Percentiles rank a stretch among this genome's conserved stretches.
These are phyloP conservation scores for Sphagnurus paluster DNA, from an alignment of 1,284 basidiomycete genomes.

Conservation along the genomic window DNA sequence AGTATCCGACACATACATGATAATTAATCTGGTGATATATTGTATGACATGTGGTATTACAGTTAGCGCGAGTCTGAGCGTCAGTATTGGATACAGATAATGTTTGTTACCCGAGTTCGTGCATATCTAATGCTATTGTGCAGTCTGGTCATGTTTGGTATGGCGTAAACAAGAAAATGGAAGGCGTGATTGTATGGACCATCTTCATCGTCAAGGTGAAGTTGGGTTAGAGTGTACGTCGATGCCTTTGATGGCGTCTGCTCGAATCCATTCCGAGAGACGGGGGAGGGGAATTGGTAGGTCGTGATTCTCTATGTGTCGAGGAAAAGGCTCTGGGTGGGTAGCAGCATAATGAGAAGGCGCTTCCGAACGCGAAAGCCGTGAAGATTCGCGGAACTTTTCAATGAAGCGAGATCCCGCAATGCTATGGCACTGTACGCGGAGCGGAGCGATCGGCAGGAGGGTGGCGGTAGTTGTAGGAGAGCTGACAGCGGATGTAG, in stretches of 20 bases:
- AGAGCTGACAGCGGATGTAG: conserved; percentile 10
- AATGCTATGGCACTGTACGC: conserved; percentile 18
- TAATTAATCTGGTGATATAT: conserved; percentile 3
- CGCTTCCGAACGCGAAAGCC: conserved; percentile 28
- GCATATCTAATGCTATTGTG: conserved; percentile 8
- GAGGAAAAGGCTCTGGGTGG: conserved; percentile 37
- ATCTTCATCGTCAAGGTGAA: conserved; percentile 9
- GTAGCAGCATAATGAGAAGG: conserved; percentile 21
- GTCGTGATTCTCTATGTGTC: conserved; percentile 47
- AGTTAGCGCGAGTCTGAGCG: not conserved
- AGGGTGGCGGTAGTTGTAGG: conserved; percentile 8
- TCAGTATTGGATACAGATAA: conserved; percentile 4
- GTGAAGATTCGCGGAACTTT: conserved; percentile 35
- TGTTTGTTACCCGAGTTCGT: conserved; percentile 5
- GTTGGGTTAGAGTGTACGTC: conserved; percentile 19
- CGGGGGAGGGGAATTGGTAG: conserved; percentile 53
- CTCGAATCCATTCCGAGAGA: conserved; percentile 57
- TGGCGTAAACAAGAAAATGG: not conserved
- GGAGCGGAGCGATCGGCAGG: conserved; percentile 22
- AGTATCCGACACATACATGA: not conserved
- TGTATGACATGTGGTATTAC: conserved; percentile 6
- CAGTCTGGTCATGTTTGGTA: conserved; percentile 1
- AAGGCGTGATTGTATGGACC: not conserved
- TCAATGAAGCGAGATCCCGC: conserved; percentile 40
- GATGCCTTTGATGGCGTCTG: conserved; percentile 35